phyloP scores from a whole-genome alignment of 2,329 filamentous ascomycete species.

The Aspergillus costaricaensis region DNA sequence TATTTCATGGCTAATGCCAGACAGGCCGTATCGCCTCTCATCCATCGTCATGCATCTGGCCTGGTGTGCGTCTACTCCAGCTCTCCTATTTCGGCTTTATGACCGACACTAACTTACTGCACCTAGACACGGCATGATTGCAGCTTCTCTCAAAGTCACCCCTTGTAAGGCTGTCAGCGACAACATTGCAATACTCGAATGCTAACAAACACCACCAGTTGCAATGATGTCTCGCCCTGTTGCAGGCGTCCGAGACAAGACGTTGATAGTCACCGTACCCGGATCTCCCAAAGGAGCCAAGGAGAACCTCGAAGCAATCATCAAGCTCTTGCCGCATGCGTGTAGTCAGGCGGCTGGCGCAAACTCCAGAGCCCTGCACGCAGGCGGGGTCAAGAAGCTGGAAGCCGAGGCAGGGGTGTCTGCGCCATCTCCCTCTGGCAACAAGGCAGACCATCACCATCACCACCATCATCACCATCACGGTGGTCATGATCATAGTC shows the following conservation, averaged over 20 bases:
- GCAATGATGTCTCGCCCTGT: slow-evolving; percentile 95
- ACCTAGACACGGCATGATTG: slow-evolving; percentile 81
- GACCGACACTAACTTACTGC: slow-evolving; percentile 21
- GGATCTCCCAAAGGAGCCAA: slow-evolving; percentile 93
- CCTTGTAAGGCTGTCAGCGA: slow-evolving; percentile 67
- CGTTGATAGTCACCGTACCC: slow-evolving; percentile 83
- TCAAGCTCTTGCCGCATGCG: slow-evolving; percentile 93
- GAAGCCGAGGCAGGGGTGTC: slow-evolving; percentile 76
- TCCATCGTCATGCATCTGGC: slow-evolving; percentile 84
- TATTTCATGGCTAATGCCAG: slow-evolving; percentile 21
- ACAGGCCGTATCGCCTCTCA: slow-evolving; percentile 73
- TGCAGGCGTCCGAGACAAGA: slow-evolving; percentile 79
- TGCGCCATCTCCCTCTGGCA: slow-evolving; percentile 16
- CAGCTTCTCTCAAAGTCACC: slow-evolving; percentile 79
- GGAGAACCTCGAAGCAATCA: slow-evolving; percentile 85
- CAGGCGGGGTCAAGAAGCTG: slow-evolving; percentile 77
- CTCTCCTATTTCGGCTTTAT: not conserved
- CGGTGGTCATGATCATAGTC: slow-evolving; percentile 61
- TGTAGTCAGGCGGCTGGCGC: slow-evolving; percentile 83
- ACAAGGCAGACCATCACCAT: slow-evolving; percentile 25
- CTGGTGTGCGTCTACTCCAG: slow-evolving; percentile 63
- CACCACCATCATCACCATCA: slow-evolving; percentile 48
- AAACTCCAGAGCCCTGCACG: slow-evolving; percentile 77
- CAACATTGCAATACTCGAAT: not conserved
- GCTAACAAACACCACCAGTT: slow-evolving; percentile 57